These are phyloP conservation scores for Coix lacrymajobi DNA, from an alignment of 176 grass and related monocot genomes.

Conservation along the genomic window DNA sequence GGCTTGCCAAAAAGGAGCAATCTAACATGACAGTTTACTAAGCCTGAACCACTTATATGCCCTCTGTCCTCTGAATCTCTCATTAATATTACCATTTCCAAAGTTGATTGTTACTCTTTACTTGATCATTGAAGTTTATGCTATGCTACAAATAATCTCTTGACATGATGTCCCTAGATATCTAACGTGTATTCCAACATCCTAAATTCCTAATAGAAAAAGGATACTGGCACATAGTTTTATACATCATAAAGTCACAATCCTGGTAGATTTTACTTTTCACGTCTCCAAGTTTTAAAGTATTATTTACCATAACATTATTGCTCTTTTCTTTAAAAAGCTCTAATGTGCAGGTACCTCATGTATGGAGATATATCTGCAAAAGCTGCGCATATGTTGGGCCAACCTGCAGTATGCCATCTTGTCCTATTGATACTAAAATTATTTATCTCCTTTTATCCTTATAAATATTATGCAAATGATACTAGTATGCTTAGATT, in stretches of 20 bases:
- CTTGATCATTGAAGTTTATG: neutral
- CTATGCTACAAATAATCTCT: neutral
- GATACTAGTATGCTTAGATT: neutral
- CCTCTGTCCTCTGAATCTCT: neutral
- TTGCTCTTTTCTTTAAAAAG: neutral
- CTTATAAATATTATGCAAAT: neutral
- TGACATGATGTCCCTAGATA: neutral
- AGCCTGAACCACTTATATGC: neutral
- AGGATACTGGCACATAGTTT: neutral
- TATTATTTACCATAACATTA: neutral
- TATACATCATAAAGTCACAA: neutral
- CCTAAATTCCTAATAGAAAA: neutral
- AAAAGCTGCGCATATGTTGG: slow-evolving; percentile 76
- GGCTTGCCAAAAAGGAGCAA: neutral
- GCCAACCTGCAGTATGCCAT: slow-evolving; percentile 63
- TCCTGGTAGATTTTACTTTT: neutral
- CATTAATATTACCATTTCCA: neutral
- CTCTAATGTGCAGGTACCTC: slow-evolving; percentile 59
- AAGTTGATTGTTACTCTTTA: neutral
- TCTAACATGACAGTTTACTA: neutral
- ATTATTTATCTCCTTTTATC: neutral
- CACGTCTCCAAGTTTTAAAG: neutral
- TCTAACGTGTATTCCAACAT: neutral
- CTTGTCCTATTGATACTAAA: slow-evolving; percentile 14
- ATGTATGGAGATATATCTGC: slow-evolving; percentile 93